Evolutionary conservation across 176 grass and related monocot species (phyloP).

Genomic region (Hordeum vulgare): DNA sequence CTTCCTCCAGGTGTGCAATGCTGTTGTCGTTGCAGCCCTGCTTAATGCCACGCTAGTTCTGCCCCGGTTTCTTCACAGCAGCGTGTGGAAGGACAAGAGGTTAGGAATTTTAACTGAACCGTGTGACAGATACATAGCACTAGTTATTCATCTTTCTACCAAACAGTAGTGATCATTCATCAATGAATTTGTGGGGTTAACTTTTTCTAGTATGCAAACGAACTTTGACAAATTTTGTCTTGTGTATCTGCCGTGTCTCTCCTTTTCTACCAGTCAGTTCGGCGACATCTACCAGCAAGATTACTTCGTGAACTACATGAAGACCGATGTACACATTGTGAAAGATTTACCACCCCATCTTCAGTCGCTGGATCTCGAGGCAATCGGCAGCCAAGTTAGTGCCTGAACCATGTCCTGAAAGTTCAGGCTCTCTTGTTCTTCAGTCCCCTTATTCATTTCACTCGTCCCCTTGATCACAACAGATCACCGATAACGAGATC

Average conservation of each 20-base stretch:
- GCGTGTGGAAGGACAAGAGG: slow-evolving; percentile 93
- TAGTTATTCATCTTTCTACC: neutral
- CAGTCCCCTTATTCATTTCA: neutral
- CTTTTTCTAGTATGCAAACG: neutral
- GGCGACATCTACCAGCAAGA: slow-evolving; percentile 94
- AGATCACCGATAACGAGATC: slow-evolving; percentile 89
- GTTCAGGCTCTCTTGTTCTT: neutral
- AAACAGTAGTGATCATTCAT: neutral
- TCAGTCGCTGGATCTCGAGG: slow-evolving; percentile 57
- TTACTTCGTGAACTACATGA: slow-evolving; percentile 85
- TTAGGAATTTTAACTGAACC: neutral
- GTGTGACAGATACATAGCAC: no score
- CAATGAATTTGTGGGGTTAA: neutral
- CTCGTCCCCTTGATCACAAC: slow-evolving; percentile 8
- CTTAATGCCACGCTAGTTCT: slow-evolving; percentile 79
- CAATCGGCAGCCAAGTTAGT: slow-evolving; percentile 80
- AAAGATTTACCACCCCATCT: slow-evolving; percentile 77
- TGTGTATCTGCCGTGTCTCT: neutral
- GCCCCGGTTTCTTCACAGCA: slow-evolving; percentile 80
- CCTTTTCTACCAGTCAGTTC: slow-evolving; percentile 61
- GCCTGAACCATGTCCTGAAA: neutral
- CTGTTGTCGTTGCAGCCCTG: slow-evolving; percentile 65
- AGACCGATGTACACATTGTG: slow-evolving; percentile 65
- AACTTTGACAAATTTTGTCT: neutral
- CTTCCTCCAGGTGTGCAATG: slow-evolving; percentile 74